Conservation (phyloP, 345 rosid genomes). For the Lumnitzera littorea region DNA sequence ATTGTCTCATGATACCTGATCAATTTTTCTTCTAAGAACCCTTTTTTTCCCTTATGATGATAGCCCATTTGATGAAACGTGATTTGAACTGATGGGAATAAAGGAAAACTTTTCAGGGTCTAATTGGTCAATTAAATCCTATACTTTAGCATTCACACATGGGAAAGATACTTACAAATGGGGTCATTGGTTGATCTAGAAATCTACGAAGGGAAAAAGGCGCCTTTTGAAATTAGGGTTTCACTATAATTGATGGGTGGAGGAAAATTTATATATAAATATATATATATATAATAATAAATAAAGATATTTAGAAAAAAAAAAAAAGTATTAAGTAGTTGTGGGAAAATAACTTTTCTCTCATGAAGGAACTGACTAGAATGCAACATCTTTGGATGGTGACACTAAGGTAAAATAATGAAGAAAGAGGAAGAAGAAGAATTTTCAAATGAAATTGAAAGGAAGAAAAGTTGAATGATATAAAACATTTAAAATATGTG, state of each 20-base stretch:
- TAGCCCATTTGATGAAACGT: conserved; percentile 21
- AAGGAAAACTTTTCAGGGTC: not conserved
- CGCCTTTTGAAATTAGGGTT: conserved; percentile 18
- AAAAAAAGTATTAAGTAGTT: conserved; percentile 3
- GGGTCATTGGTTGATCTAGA: conserved; percentile 8
- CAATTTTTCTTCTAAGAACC: conserved; percentile 23
- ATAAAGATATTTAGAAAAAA: conserved; percentile 13
- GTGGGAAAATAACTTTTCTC: conserved; percentile 18
- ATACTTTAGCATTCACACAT: not conserved
- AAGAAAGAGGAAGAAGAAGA: not conserved
- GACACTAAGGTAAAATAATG: not conserved
- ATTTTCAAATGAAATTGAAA: not conserved
- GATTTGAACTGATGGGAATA: conserved; percentile 9
- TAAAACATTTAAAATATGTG: too few species aligned
- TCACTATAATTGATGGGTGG: conserved; percentile 31
- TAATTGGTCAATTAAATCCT: conserved; percentile 5
- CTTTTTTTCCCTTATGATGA: conserved; percentile 6
- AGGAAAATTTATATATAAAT: not conserved
- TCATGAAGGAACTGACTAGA: conserved; percentile 32
- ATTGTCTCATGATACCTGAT: conserved; percentile 51
- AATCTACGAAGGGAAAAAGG: conserved; percentile 4
- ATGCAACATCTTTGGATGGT: conserved; percentile 25
- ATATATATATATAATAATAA: not conserved
- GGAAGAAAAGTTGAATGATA: too few species aligned
- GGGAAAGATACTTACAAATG: not conserved